These are phyloP conservation scores for Colletotrichum sp. DNA, from an alignment of 2,329 filamentous ascomycete species.

Conservation along the genomic window DNA sequence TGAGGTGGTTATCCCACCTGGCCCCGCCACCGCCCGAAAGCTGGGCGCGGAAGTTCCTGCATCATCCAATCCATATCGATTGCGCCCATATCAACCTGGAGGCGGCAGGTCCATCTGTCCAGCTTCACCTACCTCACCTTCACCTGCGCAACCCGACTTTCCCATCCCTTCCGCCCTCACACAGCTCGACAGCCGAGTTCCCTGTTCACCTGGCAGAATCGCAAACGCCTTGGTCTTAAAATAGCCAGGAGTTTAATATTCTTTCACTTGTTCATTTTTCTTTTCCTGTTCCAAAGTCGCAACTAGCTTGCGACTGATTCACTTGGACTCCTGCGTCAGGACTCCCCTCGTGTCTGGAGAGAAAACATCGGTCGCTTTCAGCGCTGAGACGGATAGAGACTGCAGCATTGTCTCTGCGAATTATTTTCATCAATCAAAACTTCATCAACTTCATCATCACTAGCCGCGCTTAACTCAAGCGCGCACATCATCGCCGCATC, in stretches of 20 bases:
- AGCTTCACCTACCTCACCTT: slow-evolving; percentile 10
- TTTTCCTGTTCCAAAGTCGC: slow-evolving; percentile 6
- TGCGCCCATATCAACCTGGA: slow-evolving; percentile 10
- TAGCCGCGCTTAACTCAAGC: slow-evolving; percentile 8
- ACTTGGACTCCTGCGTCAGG: slow-evolving; percentile 13
- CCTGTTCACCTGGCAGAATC: slow-evolving; percentile 23
- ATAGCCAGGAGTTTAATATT: slow-evolving; percentile 14
- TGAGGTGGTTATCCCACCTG: background rate
- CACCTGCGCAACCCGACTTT: background rate
- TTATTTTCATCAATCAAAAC: background rate
- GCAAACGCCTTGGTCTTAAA: background rate
- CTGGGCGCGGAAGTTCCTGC: slow-evolving; percentile 9
- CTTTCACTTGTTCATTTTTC: slow-evolving; percentile 19
- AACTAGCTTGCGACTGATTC: slow-evolving; percentile 14
- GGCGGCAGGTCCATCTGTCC: slow-evolving; percentile 1
- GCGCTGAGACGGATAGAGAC: background rate
- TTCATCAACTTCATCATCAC: background rate
- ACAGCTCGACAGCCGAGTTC: slow-evolving; percentile 25
- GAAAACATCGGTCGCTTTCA: background rate
- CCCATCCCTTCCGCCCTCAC: slow-evolving; percentile 13
- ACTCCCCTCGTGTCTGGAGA: slow-evolving; percentile 13
- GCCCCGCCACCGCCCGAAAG: slow-evolving; percentile 10
- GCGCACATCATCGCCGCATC: slow-evolving; percentile 20
- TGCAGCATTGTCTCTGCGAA: background rate
- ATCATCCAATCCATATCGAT: slow-evolving; percentile 20